These are phyloP conservation scores for Lenwebbia sp. DNA, from an alignment of 345 rosid genomes.

Conservation along the genomic window DNA sequence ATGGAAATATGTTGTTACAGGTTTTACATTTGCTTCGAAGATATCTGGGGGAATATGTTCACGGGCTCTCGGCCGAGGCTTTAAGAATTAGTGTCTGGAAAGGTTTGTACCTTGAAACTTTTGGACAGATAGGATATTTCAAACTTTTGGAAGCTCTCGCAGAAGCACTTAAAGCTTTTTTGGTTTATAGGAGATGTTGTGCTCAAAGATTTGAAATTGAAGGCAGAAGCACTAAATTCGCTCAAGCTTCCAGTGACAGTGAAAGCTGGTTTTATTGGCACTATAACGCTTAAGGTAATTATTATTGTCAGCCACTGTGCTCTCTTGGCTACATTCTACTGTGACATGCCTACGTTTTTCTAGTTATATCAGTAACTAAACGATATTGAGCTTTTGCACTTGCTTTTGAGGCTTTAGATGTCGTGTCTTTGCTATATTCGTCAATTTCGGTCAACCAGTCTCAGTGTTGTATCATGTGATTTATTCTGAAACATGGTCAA, in stretches of 20 bases:
- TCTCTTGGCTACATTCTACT: background rate
- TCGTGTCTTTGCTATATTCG: background rate
- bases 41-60: constrained; percentile 95
- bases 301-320: background rate
- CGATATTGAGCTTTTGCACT: background rate
- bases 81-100: constrained; percentile 97
- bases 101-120: constrained; percentile 31
- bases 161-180: background rate
- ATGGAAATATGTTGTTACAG: constrained; percentile 20
- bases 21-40: constrained; percentile 94
- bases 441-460: background rate
- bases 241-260: constrained; percentile 91
- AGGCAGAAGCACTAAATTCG: constrained; percentile 91
- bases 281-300: constrained; percentile 78
- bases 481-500: background rate
- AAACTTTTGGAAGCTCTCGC: background rate
- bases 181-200: constrained; percentile 74
- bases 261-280: constrained; percentile 96
- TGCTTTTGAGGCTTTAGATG: background rate
- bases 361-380: background rate
- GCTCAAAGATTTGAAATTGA: constrained; percentile 84
- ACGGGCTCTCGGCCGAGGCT: constrained; percentile 89
- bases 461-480: background rate
- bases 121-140: background rate
- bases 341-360: background rate